Conservation (phyloP, 1,284 basidiomycete species). For the Rhodotorula sp. region DNA sequence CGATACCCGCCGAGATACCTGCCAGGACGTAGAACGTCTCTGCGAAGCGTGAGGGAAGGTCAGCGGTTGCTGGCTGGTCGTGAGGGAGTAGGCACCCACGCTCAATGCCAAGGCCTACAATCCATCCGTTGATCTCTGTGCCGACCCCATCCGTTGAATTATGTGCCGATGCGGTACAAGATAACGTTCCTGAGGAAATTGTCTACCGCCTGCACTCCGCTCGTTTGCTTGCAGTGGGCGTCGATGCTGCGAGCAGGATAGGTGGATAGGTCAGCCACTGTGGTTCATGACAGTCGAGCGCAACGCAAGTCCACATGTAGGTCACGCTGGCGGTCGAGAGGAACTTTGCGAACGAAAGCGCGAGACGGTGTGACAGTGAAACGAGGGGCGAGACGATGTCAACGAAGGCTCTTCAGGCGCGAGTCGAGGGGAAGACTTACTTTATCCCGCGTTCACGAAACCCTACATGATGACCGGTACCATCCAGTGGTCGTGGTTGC, state of each 20-base stretch:
- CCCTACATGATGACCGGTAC: background rate
- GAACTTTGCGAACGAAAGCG: conserved; percentile 2
- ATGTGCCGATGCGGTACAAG: conserved; percentile 3
- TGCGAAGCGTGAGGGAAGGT: background rate
- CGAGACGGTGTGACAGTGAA: too few species aligned
- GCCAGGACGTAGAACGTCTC: conserved; percentile 4
- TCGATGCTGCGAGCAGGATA: conserved; percentile 46
- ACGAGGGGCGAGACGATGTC: background rate
- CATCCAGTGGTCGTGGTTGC: background rate
- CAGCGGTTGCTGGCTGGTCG: background rate
- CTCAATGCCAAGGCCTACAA: background rate
- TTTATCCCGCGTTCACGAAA: conserved; percentile 6
- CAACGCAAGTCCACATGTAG: conserved; percentile 45
- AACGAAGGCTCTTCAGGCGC: background rate
- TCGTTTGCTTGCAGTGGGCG: conserved; percentile 52
- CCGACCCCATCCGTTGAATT: conserved; percentile 10
- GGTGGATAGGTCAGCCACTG: too few species aligned
- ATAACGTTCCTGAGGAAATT: conserved; percentile 48
- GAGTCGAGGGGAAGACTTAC: background rate
- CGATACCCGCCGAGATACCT: background rate
- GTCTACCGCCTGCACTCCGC: conserved; percentile 53
- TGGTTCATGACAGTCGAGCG: too few species aligned
- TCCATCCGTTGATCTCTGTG: conserved; percentile 6
- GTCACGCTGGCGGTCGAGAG: conserved; percentile 48
- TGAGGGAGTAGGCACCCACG: background rate